phyloP scores from a whole-genome alignment of 2,329 filamentous ascomycete species.

The Fusarium equiseti region DNA sequence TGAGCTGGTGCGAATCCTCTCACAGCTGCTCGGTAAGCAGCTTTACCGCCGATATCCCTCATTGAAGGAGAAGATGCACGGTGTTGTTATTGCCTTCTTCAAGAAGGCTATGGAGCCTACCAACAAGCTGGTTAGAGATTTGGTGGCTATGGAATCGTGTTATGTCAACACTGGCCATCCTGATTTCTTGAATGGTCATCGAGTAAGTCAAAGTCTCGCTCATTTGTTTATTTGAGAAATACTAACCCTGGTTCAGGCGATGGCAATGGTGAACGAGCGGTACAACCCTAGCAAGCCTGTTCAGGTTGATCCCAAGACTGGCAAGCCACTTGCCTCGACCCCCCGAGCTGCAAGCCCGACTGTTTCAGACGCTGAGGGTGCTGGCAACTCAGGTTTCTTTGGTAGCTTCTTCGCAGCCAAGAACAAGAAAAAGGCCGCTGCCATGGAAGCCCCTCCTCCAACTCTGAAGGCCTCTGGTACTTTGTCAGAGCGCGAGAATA shows the following conservation, averaged over 20 bases:
- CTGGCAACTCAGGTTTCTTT: conserved; percentile 84
- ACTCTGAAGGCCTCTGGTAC: conserved; percentile 94
- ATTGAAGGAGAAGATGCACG: conserved; percentile 96
- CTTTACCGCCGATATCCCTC: conserved; percentile 93
- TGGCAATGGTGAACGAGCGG: conserved; percentile 97
- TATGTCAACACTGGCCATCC: conserved; percentile 99
- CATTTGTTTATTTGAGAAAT: not conserved
- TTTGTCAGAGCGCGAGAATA: conserved; percentile 90
- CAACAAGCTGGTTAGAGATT: conserved; percentile 93
- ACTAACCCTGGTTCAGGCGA: conserved; percentile 69
- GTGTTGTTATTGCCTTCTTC: conserved; percentile 92
- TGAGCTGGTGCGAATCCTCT: conserved; percentile 94
- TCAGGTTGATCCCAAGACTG: conserved; percentile 98
- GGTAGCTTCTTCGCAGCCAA: conserved; percentile 98
- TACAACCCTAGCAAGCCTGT: conserved; percentile 85
- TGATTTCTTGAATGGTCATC: conserved; percentile 96
- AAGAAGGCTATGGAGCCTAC: conserved; percentile 99
- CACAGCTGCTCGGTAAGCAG: conserved; percentile 87
- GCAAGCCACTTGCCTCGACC: conserved; percentile 82
- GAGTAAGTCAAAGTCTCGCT: conserved; percentile 64
- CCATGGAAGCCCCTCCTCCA: conserved; percentile 95
- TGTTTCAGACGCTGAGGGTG: conserved; percentile 63
- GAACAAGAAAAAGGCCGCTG: conserved; percentile 99
- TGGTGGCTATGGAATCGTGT: conserved; percentile 95
- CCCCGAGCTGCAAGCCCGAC: conserved; percentile 84